Conservation (phyloP, 1,284 basidiomycete genomes). For the Chiua sp. region DNA sequence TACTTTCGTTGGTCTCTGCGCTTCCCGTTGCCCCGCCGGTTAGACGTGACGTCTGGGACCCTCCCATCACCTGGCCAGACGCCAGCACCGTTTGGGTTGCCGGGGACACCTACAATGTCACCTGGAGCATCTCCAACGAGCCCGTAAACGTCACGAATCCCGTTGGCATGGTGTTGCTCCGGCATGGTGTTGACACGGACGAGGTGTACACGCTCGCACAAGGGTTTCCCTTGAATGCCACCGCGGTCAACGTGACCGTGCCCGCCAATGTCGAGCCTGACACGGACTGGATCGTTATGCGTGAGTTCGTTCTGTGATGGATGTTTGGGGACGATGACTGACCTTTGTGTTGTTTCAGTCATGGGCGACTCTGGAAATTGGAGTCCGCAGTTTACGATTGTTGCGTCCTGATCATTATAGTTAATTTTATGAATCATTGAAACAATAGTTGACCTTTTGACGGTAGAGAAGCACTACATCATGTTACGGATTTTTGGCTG, state of each 20-base stretch:
- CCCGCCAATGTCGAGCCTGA: constrained; percentile 40
- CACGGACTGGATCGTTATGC: constrained; percentile 44
- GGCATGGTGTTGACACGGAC: constrained; percentile 35
- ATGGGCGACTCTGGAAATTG: constrained; percentile 57
- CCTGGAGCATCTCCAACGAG: constrained; percentile 49
- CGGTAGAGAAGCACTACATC: background rate
- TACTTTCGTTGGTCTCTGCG: constrained; percentile 33
- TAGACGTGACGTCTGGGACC: constrained; percentile 53
- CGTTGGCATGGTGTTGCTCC: constrained; percentile 45
- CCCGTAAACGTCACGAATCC: constrained; percentile 54
- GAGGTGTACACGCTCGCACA: constrained; percentile 38
- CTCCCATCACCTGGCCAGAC: constrained; percentile 45
- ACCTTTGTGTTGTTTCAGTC: constrained; percentile 37
- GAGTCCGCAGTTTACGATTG: constrained; percentile 46
- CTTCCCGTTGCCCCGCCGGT: constrained; percentile 23
- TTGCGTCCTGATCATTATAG: constrained; percentile 3
- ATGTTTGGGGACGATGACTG: background rate
- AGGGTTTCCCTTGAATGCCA: constrained; percentile 47
- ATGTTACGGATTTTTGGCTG: background rate
- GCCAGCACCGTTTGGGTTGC: constrained; percentile 45
- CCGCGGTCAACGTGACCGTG: constrained; percentile 43
- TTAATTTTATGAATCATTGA: background rate
- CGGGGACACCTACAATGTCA: constrained; percentile 48
- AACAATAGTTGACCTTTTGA: background rate
- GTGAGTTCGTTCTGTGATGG: constrained; percentile 38